Evolutionary conservation across 1,284 basidiomycete genomes (phyloP).

Genomic region (Phylloporus sp.): DNA sequence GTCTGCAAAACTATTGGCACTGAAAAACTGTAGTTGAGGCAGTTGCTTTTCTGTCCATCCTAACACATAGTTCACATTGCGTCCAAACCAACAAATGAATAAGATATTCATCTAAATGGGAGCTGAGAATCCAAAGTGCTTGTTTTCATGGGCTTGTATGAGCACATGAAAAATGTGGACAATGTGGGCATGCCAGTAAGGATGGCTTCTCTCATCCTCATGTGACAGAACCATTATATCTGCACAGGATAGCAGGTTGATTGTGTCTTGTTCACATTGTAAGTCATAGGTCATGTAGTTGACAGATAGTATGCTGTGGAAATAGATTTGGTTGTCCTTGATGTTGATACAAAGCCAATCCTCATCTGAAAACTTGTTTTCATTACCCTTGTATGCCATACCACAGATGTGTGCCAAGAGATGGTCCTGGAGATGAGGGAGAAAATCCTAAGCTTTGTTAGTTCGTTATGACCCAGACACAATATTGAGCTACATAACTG

Average conservation of each 20-base stretch:
- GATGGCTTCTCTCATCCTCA: not conserved
- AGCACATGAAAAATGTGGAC: not conserved
- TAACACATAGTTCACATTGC: conserved; percentile 6
- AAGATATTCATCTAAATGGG: conserved; percentile 16
- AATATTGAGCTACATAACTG: not conserved
- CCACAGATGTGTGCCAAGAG: not conserved
- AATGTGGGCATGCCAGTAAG: not conserved
- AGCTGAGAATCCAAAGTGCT: not conserved
- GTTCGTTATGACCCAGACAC: not conserved
- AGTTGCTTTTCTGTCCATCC: conserved; percentile 21
- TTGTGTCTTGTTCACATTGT: not conserved
- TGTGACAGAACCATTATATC: not conserved
- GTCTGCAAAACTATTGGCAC: not conserved
- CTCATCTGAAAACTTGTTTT: not conserved
- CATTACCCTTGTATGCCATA: not conserved
- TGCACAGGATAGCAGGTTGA: not conserved
- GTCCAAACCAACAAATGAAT: not conserved
- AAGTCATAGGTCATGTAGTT: not conserved
- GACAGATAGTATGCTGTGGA: not conserved
- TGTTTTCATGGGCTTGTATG: not conserved
- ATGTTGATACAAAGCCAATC: not conserved
- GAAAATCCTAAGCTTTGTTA: not conserved
- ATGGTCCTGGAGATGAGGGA: not conserved
- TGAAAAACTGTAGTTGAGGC: conserved; percentile 7
- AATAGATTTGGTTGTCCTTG: not conserved